A percentile compares a stretch with the other conserved stretches of the same genome.
phyloP scores from a whole-genome alignment of 176 grass and related monocot genomes.

The Triticum turgidum region DNA sequence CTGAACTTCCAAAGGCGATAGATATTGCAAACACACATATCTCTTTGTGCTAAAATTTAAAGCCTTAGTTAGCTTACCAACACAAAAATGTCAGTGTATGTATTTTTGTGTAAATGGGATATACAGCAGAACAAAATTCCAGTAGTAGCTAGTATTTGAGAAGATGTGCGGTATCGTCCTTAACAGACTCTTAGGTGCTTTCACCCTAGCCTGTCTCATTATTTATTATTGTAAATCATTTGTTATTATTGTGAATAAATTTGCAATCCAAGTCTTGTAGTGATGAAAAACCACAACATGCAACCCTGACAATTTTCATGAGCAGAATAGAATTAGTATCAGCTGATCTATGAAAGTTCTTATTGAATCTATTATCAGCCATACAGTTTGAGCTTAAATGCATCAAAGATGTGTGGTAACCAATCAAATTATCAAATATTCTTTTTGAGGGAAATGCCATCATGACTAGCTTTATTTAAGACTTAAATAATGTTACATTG shows the following conservation, averaged over 20 bases:
- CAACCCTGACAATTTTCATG: background rate
- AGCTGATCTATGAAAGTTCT: background rate
- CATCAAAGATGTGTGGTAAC: background rate
- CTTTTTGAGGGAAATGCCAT: background rate
- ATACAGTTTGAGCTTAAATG: background rate
- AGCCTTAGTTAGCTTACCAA: background rate
- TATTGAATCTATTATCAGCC: background rate
- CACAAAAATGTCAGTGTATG: background rate
- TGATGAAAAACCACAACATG: background rate
- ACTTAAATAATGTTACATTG: too few relatives aligned
- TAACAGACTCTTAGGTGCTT: background rate
- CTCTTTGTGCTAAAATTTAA: background rate
- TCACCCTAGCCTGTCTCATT: background rate
- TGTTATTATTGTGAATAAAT: background rate
- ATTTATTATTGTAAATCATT: background rate
- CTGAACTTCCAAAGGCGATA: slow-evolving; percentile 70
- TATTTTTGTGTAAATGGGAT: background rate
- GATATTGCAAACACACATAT: background rate
- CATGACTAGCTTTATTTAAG: background rate
- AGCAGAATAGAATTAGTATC: background rate
- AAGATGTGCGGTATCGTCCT: background rate
- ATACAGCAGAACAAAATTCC: background rate
- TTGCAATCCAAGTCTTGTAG: background rate
- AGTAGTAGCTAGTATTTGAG: background rate
- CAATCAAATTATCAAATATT: background rate